Evolutionary conservation across 768 basidiomycete species (phyloP), one percentile per base, ranked within the genome.

Genomic region (Pleurotus djamor): DNA sequence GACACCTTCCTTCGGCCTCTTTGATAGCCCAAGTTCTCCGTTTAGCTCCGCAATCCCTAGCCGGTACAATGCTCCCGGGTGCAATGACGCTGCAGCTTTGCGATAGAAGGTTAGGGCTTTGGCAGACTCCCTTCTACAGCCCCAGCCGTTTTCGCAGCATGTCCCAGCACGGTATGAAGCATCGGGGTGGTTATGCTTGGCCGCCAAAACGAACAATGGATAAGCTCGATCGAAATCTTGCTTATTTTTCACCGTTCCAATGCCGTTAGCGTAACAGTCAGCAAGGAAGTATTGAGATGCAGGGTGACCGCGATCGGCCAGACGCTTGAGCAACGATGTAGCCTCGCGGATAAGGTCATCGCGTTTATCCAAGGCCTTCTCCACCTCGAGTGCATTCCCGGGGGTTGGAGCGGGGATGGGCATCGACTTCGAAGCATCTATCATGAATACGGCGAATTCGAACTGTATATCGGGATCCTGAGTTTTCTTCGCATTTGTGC

Each of bases 71-170:
- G 97, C 92, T 13, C 94, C 94, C 0, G 95, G 94, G 64, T 98
- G 96, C 10, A 89, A 81, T 0, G 93, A 86, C 0, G 95, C 94
- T 0, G 89, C 93, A 5, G 96, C 94, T 73, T 97, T 98, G 60
- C 91, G 86, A 78, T 89, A 98, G 77, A 95, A 97, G 59, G 91
- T 88, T 37, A 98, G 74, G 0, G 96, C 94, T 68, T 98, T 98
- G 47, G 88, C 87, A 14, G 86, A 88, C 73, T 98, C 97, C 12
- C 94, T 83, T 52, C 96, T 80, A 71, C 94, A 96, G 5, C 97
- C 97, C 97, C 96, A 98, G 33, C 96, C 97, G 66, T 98, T 96
- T 81, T 99, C 97, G 73, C 94, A 97, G 70, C 97, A 99, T 2
- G 96, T 96, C 35, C 95, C 97, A 0, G 96, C 91, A 34, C 96